These are phyloP conservation scores for Isochrysis galbana DNA, from an alignment of 78 protist species.

Conservation along the genomic window DNA sequence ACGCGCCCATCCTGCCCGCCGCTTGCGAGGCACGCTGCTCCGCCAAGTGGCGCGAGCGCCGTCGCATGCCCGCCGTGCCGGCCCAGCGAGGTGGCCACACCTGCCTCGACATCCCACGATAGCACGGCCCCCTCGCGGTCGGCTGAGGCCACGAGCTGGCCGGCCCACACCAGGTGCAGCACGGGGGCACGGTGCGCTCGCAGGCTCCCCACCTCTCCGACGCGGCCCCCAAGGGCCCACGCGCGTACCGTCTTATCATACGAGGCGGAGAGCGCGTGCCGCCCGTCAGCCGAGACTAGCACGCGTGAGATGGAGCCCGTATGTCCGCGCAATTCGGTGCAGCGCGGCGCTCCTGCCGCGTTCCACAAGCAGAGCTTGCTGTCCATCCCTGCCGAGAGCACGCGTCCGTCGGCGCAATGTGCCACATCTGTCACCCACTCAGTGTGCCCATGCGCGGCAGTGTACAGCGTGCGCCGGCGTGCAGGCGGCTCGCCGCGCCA, in stretches of 20 bases:
- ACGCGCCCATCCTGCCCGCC: constrained; percentile 34
- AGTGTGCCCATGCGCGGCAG: neutral
- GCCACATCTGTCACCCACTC: constrained; percentile 38
- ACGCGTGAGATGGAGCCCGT: constrained; percentile 4
- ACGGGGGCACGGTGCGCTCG: constrained; percentile 32
- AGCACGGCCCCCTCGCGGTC: constrained; percentile 16
- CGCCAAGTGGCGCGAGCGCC: neutral
- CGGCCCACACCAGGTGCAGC: constrained; percentile 12
- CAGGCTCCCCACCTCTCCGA: neutral
- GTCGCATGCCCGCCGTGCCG: constrained; percentile 18
- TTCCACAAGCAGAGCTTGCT: constrained; percentile 46
- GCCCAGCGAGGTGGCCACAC: neutral
- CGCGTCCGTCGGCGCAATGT: constrained; percentile 10
- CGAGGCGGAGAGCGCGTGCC: neutral
- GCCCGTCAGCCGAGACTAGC: neutral
- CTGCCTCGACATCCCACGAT: constrained; percentile 23
- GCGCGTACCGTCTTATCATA: constrained; percentile 34
- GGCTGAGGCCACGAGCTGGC: constrained; percentile 1
- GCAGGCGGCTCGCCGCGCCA: neutral
- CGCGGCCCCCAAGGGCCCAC: neutral
- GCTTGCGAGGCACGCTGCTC: neutral
- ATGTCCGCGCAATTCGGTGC: constrained; percentile 42
- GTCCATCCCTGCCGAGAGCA: constrained; percentile 46
- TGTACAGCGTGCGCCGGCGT: neutral
- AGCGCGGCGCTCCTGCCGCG: constrained; percentile 16